phyloP scores from a whole-genome alignment of 805 yeast species.

The Middelhovenomyces tepae region DNA sequence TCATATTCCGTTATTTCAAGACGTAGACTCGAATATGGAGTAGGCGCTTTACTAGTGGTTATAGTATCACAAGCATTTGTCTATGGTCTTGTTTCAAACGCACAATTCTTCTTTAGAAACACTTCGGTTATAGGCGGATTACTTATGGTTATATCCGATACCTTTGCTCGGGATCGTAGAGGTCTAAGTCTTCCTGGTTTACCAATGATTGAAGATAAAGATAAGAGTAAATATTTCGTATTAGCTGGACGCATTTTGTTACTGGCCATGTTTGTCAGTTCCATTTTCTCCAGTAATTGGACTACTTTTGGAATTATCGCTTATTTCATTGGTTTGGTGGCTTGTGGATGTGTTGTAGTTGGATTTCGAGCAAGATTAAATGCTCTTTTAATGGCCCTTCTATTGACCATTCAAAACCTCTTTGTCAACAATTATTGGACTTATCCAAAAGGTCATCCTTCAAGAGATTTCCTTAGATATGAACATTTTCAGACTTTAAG shows the following conservation, averaged over 20 bases:
- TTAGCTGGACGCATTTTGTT: conserved; percentile 83
- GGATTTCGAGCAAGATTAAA: conserved; percentile 91
- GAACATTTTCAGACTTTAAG: conserved; percentile 92
- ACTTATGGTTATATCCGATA: conserved; percentile 76
- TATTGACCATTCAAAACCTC: conserved; percentile 69
- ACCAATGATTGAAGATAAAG: conserved; percentile 61
- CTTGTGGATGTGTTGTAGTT: conserved; percentile 70
- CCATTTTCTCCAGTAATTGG: conserved; percentile 64
- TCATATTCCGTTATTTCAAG: conserved; percentile 64
- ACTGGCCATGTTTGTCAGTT: conserved; percentile 76
- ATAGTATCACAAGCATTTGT: conserved; percentile 77
- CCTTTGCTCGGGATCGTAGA: conserved; percentile 69
- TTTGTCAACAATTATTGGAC: conserved; percentile 86
- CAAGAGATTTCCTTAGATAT: conserved; percentile 82
- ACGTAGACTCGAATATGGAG: conserved; percentile 60
- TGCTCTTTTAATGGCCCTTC: conserved; percentile 56
- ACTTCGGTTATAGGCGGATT: conserved; percentile 89
- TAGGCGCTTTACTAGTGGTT: conserved; percentile 58
- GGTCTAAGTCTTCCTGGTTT: conserved; percentile 62
- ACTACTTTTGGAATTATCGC: conserved; percentile 53
- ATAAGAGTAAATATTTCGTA: conserved; percentile 69
- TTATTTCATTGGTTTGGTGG: conserved; percentile 58
- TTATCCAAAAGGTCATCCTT: conserved; percentile 56
- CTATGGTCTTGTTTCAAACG: conserved; percentile 78
- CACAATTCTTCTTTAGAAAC: conserved; percentile 76